These are phyloP conservation scores for Sporopachydermia lactativora DNA, from an alignment of 805 yeast genomes.

Conservation along the genomic window DNA sequence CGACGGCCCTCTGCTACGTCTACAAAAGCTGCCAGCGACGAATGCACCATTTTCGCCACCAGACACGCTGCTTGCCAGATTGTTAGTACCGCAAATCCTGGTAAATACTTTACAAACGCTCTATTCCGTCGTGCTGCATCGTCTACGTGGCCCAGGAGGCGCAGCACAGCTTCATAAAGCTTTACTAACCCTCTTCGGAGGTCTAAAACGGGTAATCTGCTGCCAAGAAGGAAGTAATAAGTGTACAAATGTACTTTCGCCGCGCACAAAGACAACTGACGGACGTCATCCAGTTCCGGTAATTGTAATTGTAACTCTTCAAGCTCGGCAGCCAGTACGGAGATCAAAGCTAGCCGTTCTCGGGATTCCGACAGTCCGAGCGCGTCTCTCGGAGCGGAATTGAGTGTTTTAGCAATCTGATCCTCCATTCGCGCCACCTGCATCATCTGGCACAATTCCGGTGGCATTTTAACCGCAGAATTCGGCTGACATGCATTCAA, in stretches of 20 bases:
- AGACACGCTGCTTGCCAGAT: constrained; percentile 91
- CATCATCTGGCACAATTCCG: constrained; percentile 57
- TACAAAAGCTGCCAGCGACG: constrained; percentile 49
- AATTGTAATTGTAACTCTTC: constrained; percentile 60
- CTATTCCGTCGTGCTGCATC: constrained; percentile 44
- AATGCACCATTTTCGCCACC: constrained; percentile 64
- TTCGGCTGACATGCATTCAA: constrained; percentile 37
- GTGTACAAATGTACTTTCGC: constrained; percentile 75
- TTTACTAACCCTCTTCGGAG: constrained; percentile 59
- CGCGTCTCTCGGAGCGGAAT: constrained; percentile 53
- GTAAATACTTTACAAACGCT: constrained; percentile 60
- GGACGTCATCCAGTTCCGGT: constrained; percentile 45
- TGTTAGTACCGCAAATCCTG: constrained; percentile 67
- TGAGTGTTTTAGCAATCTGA: constrained; percentile 66
- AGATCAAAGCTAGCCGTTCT: constrained; percentile 63
- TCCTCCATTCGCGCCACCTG: constrained; percentile 78
- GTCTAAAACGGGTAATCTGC: constrained; percentile 32
- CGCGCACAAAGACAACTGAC: constrained; percentile 54
- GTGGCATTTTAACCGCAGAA: constrained; percentile 34
- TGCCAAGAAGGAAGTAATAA: constrained; percentile 62
- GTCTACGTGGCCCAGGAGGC: constrained; percentile 53
- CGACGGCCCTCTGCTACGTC: constrained; percentile 62
- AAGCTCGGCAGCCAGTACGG: constrained; percentile 54
- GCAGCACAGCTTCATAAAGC: constrained; percentile 68
- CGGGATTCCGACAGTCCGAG: constrained; percentile 50